Percentiles rank a stretch among this genome's conserved stretches.
Conservation (phyloP, 164 flowering plant genomes). For the Taxillus chinensis region DNA sequence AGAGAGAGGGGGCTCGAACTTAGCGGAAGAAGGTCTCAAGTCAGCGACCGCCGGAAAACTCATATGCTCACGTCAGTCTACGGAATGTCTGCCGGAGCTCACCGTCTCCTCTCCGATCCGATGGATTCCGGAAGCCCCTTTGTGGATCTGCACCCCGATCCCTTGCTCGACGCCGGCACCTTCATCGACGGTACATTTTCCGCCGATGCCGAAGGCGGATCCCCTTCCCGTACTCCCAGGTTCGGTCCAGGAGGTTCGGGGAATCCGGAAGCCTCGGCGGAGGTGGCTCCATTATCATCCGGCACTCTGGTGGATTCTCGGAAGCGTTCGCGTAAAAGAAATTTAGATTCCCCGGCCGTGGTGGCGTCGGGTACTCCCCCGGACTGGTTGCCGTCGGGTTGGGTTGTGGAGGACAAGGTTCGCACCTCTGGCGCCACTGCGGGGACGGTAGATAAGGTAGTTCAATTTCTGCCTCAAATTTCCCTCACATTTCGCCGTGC, state of each 20-base stretch:
- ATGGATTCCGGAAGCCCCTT: neutral
- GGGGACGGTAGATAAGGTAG: neutral
- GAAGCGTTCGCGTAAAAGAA: neutral
- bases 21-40: neutral
- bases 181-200: neutral
- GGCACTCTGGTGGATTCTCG: neutral
- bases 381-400: conserved; percentile 1
- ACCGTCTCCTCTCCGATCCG: neutral
- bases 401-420: conserved; percentile 1
- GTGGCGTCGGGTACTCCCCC: neutral
- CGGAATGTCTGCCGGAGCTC: neutral
- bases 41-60: too few relatives aligned
- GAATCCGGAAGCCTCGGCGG: neutral
- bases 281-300: neutral
- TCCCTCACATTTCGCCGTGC: neutral
- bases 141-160: neutral
- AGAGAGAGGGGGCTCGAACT: too few relatives aligned
- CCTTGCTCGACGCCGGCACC: neutral
- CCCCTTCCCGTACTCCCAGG: neutral
- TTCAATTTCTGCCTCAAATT: neutral
- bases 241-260: neutral
- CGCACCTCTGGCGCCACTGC: conserved; percentile 3
- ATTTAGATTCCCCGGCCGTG: neutral
- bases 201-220: neutral
- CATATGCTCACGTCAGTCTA: neutral